A percentile compares a stretch with the other conserved stretches of the same genome.
Evolutionary conservation across 495 filamentous ascomycete genomes (phyloP).

Genomic region (Xylaria castorea): DNA sequence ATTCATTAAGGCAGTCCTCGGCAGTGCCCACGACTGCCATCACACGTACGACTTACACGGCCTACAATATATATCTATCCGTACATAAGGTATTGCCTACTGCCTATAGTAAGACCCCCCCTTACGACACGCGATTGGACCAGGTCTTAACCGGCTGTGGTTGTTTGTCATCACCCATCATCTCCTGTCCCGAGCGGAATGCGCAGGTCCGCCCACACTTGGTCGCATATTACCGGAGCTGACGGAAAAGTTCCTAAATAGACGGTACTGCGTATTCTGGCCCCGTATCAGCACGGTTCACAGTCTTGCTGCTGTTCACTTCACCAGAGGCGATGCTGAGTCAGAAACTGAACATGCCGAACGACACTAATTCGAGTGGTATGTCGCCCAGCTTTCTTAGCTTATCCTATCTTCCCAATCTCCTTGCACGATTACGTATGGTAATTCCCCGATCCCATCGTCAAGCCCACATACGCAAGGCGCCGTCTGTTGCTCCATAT

Average conservation of each 20-base stretch:
- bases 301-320: background rate
- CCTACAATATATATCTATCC: constrained; percentile 1
- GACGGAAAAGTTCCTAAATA: constrained; percentile 20
- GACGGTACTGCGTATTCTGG: constrained; percentile 12
- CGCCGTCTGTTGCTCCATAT: background rate
- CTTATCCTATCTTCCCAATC: constrained; percentile 17
- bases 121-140: background rate
- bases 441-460: constrained; percentile 29
- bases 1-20: background rate
- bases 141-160: constrained; percentile 9
- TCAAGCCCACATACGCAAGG: constrained; percentile 21
- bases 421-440: constrained; percentile 29
- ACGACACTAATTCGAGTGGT: constrained; percentile 23
- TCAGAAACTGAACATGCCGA: constrained; percentile 23
- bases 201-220: constrained; percentile 11
- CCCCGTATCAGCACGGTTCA: constrained; percentile 15
- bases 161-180: constrained; percentile 24
- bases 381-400: constrained; percentile 20
- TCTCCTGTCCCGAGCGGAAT: constrained; percentile 22
- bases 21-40: background rate
- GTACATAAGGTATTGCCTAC: background rate
- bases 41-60: background rate
- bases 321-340: constrained; percentile 25
- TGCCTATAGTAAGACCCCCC: constrained; percentile 11
- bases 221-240: constrained; percentile 15